Base-by-base conservation (phyloP, 1,139 yeast species). In the Sugiyamaella japonica region DNA sequence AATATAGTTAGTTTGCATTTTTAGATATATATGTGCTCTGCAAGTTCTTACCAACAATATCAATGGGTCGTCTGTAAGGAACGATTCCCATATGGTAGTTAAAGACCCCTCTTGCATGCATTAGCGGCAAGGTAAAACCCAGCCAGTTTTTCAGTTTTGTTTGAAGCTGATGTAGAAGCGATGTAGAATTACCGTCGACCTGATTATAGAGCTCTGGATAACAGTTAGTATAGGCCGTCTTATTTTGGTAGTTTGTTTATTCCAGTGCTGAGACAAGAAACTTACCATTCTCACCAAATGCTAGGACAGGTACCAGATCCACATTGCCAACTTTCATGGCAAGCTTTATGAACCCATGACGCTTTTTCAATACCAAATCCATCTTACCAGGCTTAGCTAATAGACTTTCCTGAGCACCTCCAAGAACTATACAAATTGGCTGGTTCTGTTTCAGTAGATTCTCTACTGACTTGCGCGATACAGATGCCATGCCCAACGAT, bases 341-440 rank as follows among this genome's bases (percentile, higher is more conserved):
- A 44, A 93, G 70, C 64, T 87, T 89, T 43, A 93, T 84, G 70
- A 93, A 93, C 0, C 99, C 99, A 65, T 85, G 87, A 38, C 99
- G 79, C 63, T 84, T 86, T 49, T 83, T 78, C 41, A 95, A 73
- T 1, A 93, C 89, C 53, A 95, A 73, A 55, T 84, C 84, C 59
- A 81, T 76, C 7, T 73, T 68, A 0, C 82, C 80, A 0, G 87
- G 87, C 55, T 79, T 77, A 37, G 91, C 87, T 38, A 89, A 70
- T 48, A 93, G 74, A 1, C 95, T 84, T 64, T 93, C 99, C 59
- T 89, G 88, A 0, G 98, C 98, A 0, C 99, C 99, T 5, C 99
- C 99, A 39, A 93, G 84, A 1, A 93, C 97, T 56, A 93, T 84
- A 59, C 95, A 87, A 12, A 91, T 86, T 2, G 96, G 88, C 40